Base-by-base conservation (phyloP, 2,329 filamentous ascomycete species). In the Orbilia ellipsospora region DNA sequence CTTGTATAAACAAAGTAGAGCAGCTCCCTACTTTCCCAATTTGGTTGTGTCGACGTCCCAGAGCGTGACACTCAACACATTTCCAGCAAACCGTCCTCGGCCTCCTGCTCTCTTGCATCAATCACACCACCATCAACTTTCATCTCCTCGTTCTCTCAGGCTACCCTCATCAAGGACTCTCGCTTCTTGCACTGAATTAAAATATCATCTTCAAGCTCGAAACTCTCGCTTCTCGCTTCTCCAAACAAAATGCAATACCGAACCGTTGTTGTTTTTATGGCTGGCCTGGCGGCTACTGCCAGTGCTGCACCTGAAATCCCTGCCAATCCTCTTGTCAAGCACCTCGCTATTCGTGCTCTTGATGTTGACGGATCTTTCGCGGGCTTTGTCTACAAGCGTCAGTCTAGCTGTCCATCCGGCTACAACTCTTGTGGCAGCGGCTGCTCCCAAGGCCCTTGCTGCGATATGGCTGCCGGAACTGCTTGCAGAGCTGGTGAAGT, bases 321-420 rank as follows among this genome's bases (percentile, higher is more conserved):
- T 60, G 72, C 72, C 50, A 75, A 75, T 36, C 72, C 72, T n/a
- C 36, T 64, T 23, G 13, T 75, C 54, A 75, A 75, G 60, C 72
- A 75, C 26, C n/a, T 75, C 28, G 59, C 72, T 4, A 59, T 45
- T 56, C 72, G 72, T 44, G 72, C 72, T 12, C 44, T 75, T 16
- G 64, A 75, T 31, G 28, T 64, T 16, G 72, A 75, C 61, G 72
- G 72, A n/a, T 65, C 72, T 13, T 69, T 75, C 16, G 64, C 54
- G 18, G 72, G 72, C 45, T 61, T 75, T 45, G 64, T 75, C 54
- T 75, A 60, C 36, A 75, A 69, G 59, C 72, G 72, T 45, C 72
- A 75, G 40, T 56, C 31, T 10, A 31, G 44, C 31, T 75, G 72
- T 23, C 51, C 72, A 18, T 18, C 42, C 8, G 72, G 72, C 1